These are phyloP conservation scores for Phaffia tasmanica DNA, from an alignment of 768 basidiomycete species.

Conservation along the genomic window DNA sequence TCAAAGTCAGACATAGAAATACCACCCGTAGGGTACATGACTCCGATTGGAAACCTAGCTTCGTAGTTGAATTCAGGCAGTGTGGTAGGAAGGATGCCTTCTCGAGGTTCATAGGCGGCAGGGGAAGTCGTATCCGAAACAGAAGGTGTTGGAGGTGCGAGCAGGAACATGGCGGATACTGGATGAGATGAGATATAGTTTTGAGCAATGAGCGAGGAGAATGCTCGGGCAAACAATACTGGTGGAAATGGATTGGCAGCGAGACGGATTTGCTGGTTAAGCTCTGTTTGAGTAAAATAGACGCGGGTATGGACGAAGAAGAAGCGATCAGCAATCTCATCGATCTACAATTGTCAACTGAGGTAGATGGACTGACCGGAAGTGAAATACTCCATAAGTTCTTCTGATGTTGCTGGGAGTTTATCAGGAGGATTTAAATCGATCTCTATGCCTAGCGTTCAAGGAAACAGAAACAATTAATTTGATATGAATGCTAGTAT, in stretches of 20 bases:
- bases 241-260: constrained; percentile 49
- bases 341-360: not conserved
- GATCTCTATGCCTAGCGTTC: not conserved
- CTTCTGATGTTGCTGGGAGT: constrained; percentile 1
- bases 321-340: not conserved
- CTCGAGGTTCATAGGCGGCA: constrained; percentile 3
- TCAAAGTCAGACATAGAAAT: constrained; percentile 36
- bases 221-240: constrained; percentile 46
- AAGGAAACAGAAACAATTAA: no score
- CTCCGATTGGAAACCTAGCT: constrained; percentile 51
- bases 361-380: not conserved
- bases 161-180: constrained; percentile 52
- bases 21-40: constrained; percentile 42
- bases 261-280: constrained; percentile 38
- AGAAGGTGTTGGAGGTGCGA: constrained; percentile 46
- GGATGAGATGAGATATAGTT: constrained; percentile 60
- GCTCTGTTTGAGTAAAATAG: constrained; percentile 12
- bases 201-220: constrained; percentile 51
- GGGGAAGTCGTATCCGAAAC: not conserved
- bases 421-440: constrained; percentile 14
- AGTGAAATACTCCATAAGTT: constrained; percentile 14
- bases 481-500: no score
- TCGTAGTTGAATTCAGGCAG: constrained; percentile 51
- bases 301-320: not conserved
- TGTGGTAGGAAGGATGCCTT: not conserved